Percentiles rank a stretch among this genome's conserved stretches.
These are phyloP conservation scores for Primulina eburnea DNA, from an alignment of 257 asterid species.

Conservation along the genomic window DNA sequence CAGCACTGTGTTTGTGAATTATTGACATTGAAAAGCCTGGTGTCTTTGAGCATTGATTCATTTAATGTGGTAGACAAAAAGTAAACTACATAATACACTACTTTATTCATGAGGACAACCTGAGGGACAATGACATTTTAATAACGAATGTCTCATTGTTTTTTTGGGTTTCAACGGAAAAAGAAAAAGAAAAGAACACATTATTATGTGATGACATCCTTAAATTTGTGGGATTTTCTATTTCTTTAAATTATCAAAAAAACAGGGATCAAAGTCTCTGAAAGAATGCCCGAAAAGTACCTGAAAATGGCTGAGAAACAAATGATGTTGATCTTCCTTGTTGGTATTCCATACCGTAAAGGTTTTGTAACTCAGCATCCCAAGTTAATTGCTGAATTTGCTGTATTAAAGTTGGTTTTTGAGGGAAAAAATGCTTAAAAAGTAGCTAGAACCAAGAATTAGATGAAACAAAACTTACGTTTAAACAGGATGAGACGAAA, in stretches of 20 bases:
- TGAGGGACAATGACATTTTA: neutral
- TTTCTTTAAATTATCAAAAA: slow-evolving; percentile 20
- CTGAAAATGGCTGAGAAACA: slow-evolving; percentile 59
- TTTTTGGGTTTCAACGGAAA: neutral
- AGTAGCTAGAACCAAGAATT: neutral
- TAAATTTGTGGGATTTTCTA: slow-evolving; percentile 27
- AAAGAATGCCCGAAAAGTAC: slow-evolving; percentile 33
- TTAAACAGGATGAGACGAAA: slow-evolving; percentile 46
- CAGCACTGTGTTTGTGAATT: slow-evolving; percentile 18
- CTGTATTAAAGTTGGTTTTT: slow-evolving; percentile 31
- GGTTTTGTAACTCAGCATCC: slow-evolving; percentile 64
- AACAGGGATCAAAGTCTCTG: slow-evolving; percentile 12
- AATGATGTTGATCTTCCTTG: slow-evolving; percentile 58
- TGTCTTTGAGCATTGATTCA: slow-evolving; percentile 24
- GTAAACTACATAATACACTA: slow-evolving; percentile 36
- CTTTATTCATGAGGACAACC: slow-evolving; percentile 34
- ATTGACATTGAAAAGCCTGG: slow-evolving; percentile 16
- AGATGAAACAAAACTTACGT: slow-evolving; percentile 35
- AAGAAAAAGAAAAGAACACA: too few species aligned
- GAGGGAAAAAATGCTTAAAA: neutral
- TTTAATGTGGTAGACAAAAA: slow-evolving; percentile 38
- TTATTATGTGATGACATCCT: neutral
- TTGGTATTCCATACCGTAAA: slow-evolving; percentile 55
- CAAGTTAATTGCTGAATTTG: slow-evolving; percentile 58
- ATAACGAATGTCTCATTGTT: neutral